Base-by-base conservation (phyloP, 176 grass and related monocot genomes). In the Tuctoria greenei region DNA sequence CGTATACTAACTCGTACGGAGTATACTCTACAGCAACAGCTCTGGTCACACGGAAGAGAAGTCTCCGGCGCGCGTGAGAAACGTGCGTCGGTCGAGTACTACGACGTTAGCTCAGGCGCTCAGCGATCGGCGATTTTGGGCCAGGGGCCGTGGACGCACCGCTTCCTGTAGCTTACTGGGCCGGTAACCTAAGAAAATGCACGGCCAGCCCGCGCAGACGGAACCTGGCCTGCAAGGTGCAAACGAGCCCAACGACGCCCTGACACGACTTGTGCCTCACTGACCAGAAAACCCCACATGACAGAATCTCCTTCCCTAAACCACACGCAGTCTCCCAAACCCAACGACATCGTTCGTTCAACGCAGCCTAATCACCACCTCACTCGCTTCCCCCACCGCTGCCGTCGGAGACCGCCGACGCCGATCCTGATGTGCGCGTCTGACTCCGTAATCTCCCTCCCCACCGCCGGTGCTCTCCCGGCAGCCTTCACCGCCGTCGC, bases 371-470 rank as follows among this genome's bases (percentile, higher is more conserved):
- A 18, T 44, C 1, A 56, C 16, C 66, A 10, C 31, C 34, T 62
- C 28, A 38, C 67, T 28, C 45, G 34, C 28, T 66, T n/a, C 8
- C 63, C 6, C 40, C 38, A 12, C 77, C 79, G 70, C 79, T 69
- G 79, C 75, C 59, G 61, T 37, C 76, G 83, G 83, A 46, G 70
- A 20, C 41, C 58, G 80, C 80, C 80, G 70, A 52, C 80, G 84
- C 76, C 84, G 81, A 72, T 61, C 65, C 28, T 18, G 61, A 87
- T 87, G 84, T 76, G 84, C 49, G 84, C 83, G 38, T 45, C 76
- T 21, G 35, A 64, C 21, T 83, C 84, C 24, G 58, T 87, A 0
- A n/a, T 90, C 36, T 74, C 73, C 7, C 68, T 90, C 39, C 83
- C 87, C 37, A 25, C 16, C 52, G 60, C 24, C 27, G 31, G 71